A percentile compares a stretch with the other conserved stretches of the same genome.
Conservation (phyloP, 306 rosid genomes). For the Vachellia collinsii region DNA sequence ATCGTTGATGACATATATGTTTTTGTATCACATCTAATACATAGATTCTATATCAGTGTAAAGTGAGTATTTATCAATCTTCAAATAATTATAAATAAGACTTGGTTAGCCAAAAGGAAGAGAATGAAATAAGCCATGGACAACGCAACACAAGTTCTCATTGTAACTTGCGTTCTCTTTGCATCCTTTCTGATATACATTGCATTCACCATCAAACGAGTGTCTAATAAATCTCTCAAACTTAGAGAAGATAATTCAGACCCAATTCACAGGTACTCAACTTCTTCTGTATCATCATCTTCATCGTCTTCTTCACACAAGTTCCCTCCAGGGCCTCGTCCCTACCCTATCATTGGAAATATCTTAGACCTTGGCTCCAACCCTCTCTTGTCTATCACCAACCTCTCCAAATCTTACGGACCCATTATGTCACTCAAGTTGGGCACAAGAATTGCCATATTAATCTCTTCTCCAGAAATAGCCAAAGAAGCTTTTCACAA, state of each 20-base stretch:
- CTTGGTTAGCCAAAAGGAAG: background rate
- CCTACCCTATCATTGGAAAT: background rate
- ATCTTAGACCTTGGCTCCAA: background rate
- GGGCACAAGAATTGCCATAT: background rate
- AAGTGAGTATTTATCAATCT: too few relatives aligned
- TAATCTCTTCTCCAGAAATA: background rate
- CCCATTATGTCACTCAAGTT: background rate
- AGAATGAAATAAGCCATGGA: background rate
- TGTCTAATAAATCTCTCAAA: background rate
- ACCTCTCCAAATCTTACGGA: background rate
- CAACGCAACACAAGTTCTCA: background rate
- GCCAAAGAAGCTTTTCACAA: background rate
- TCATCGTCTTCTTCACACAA: background rate
- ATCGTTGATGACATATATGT: too few relatives aligned
- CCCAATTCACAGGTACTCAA: background rate
- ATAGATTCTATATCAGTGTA: too few relatives aligned
- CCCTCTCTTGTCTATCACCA: background rate
- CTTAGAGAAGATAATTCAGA: background rate
- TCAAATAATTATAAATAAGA: background rate
- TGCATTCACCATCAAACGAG: background rate
- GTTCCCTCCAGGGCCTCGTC: background rate
- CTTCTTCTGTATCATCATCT: background rate
- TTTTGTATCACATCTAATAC: too few relatives aligned
- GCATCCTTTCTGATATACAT: background rate
- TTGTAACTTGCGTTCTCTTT: background rate